Base-by-base conservation (phyloP, 2,329 filamentous ascomycete genomes). In the Leptographium procerum region DNA sequence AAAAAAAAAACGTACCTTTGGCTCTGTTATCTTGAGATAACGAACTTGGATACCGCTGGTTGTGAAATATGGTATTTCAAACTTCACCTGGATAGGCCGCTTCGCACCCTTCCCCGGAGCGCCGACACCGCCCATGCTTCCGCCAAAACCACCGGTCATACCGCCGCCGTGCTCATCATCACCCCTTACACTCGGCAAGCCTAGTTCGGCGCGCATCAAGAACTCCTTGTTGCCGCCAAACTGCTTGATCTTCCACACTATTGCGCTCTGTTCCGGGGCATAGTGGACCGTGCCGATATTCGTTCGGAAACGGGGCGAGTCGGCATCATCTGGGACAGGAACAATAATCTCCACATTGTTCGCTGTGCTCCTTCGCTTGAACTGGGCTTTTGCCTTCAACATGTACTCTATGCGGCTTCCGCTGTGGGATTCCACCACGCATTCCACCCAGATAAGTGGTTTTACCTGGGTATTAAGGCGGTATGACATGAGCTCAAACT, bases 61-160 rank as follows among this genome's bases (percentile, higher is more conserved):
- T n/a, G 94, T 99, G 71, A 99, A 99, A 75, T 99, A 99, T n/a
- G 94, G 94, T 69, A 99, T 99, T 77, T 99, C 94, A 71, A 99
- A 99, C 77, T 99, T 99, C 76, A 99, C 94, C 72, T 91, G 92
- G 68, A 99, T 99, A 1, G 94, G 94, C 65, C 94, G 79, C 80
- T 97, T 99, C 59, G 83, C 82, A 24, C 89, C 89, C 76, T 97
- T 97, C 60, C 84, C 86, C 24, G 74, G 72, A 5, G 84, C 80
- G n/a, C 82, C 85, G 31, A 94, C 83, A 63, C 92, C 92, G 60
- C 92, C 92, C 91, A 96, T 96, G 70, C 90, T 96, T 24, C 92
- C 92, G 62, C 92, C 92, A 67, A 96, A 96, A 0, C 92, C 92
- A 67, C 92, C 92, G 65, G 92, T 97, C 92, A 97, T 97, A 63